Base-by-base conservation (phyloP, 768 basidiomycete genomes). In the Lactarius trivialis region DNA sequence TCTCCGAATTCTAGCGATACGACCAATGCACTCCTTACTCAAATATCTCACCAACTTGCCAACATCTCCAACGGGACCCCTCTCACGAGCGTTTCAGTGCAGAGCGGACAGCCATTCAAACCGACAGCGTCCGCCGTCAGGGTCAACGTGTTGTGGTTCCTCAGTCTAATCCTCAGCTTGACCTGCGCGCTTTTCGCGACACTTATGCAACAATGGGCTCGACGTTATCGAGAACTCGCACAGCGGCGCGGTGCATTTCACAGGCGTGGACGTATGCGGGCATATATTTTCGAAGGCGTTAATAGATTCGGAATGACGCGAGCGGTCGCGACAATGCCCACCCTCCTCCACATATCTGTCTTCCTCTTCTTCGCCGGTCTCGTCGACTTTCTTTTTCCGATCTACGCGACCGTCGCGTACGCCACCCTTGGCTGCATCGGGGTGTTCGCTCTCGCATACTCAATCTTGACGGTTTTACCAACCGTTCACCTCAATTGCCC, bases 151-250 rank as follows among this genome's bases (percentile, higher is more conserved):
- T 8, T 56, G 6, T 61, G 60, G 60, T 56, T 61, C 48, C 30
- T 56, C n/a, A 56, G 60, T 41, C 41, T 61, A 7, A 7, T 51
- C 32, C 30, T 61, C 15, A 51, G 41, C 39, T 37, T 61, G 30
- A 24, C 3, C 3, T 61, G 55, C 5, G 60, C 60, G 3, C 55
- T 61, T 28, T 24, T 7, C 7, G 55, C 55, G 17, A 57, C 36
- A 7, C n/a, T 56, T 0, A 39, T 63, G n/a, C 61, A 63, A 21
- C 58, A 63, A 28, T 61, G 60, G 60, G 11, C 41, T n/a, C 60
- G 60, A 19, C 17, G 34, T 1, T 55, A 60, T 32, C 37, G 19
- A 3, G 11, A 52, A 32, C 24, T 53, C 2, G 15, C 33, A 0
- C 53, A 24, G 8, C 53, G 34, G 6, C 36, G 17, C 37, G 19